Base-by-base conservation (phyloP, 2,329 filamentous ascomycete species). In the Colletotrichum tanaceti region DNA sequence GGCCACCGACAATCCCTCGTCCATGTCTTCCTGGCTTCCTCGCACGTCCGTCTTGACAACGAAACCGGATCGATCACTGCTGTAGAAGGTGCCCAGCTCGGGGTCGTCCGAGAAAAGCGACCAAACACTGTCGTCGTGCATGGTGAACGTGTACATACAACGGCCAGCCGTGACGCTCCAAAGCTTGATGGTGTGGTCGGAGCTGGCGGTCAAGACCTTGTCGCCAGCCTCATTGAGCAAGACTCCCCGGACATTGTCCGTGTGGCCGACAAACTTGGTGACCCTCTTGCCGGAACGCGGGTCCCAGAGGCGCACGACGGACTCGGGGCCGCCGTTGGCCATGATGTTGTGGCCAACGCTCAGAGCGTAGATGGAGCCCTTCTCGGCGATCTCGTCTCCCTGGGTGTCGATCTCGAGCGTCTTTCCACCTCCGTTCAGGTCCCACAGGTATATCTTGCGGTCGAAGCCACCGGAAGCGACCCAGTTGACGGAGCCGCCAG, bases 121-220 rank as follows among this genome's bases (percentile, higher is more conserved):
- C 96, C 96, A 99, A 24, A 99, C 93, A 77, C 94, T 98, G 76
- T 97, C 94, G 76, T 97, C 97, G 81, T 99, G 96, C 96, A 99
- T 99, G 63, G 94, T 98, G 74, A 99, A 87, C 0, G 96, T 99
- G 80, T 98, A 93, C 91, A 98, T 95, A 84, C 96, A 99, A 73
- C 96, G 88, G 63, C 96, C 96, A 24, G 94, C 95, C 13, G 93
- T 96, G 73, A 98, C 90, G 73, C 94, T 98, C 96, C 96, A 99
- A 66, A 98, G 89, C 82, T 99, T 99, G 82, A 99, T 91, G 0
- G 96, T 98, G 80, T 97, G 94, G 78, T 99, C 96, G 1, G 95
- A 95, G 73, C 94, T 97, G 16, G 93, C 94, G 0, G 95, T 97
- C 85, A 99, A 88, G 73, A 99, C 93, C 47, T 90, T 97, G 76